Base-by-base conservation (phyloP, 2,329 filamentous ascomycete species). In the Cladosporium halotolerans region DNA sequence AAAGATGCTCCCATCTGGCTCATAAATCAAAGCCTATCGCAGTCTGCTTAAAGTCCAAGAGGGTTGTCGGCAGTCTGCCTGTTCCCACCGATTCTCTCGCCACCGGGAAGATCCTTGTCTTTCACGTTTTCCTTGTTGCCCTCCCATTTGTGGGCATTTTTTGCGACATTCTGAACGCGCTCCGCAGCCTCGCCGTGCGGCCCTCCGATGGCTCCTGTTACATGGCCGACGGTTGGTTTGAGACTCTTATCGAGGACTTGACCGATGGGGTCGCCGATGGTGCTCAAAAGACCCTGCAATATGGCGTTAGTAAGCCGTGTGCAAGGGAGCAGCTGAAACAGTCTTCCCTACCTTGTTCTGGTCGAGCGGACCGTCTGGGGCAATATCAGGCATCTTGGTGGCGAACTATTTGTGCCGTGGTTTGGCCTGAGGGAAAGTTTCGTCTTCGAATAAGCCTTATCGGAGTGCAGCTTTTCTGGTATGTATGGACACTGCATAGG, bases 11-110 rank as follows among this genome's bases (percentile, higher is more conserved):
- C 8, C 23, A 33, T 10, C 9, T 28, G 23, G 3, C 23, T 28
- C 23, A 28, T 18, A 2, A 28, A 28, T 28, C 23, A 28, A 38
- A 38, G n/a, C 34, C 34, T 14, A 9, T 7, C 23, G 23, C 23
- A 28, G 23, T 28, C 23, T 28, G 18, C 44, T 60, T 54, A 69
- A 60, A 70, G 53, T 2, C 67, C 66, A 34, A 69, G 52, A 42
- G 67, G 67, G 55, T 70, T 70, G 60, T 65, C 59, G 9, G 63
- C 68, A 16, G 57, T 66, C 63, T 69, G 67, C 47, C 59, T 50
- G 31, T 69, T 68, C 8, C 66, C 67, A 9, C 68, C 68, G 19
- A 69, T 65, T 45, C 62, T 58, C 56, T 66, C 57, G 3, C 60
- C 64, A 28, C 65, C 64, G 4, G 62, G 60, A 53, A 60, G 46